Evolutionary conservation across 257 asterid species (phyloP), one percentile per base, ranked within the genome.

Genomic region (Gentiana dahurica): DNA sequence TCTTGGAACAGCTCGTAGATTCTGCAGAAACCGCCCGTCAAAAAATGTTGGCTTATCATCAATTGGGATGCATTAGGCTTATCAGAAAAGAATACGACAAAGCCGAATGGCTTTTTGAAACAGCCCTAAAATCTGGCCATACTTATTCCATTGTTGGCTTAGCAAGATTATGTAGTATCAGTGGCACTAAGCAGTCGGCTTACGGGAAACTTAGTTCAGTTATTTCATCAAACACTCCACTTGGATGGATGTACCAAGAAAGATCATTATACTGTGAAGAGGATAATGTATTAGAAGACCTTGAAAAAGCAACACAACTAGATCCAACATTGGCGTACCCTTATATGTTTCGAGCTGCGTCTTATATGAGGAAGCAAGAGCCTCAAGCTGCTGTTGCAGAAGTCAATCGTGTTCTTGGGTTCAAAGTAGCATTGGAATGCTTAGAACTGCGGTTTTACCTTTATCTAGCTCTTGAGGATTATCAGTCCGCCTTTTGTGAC

Each of bases 191-290:
- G 45, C 73, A 66, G 37, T 75, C 67, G 71, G 75, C 82, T 5
- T 73, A 69, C 34, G 92, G 84, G 59, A 88, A 80, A 73, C 77
- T 92, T 34, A 77, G 78, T 62, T 77, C 85, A 6, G 62, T 91
- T 60, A 78, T 85, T 64, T 81, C 95, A 49, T 81, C 94, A 15
- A 44, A 46, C 51, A 74, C 76, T 39, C 75, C 94, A 5, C 95
- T 82, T 36, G 99, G 99, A 53, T 92, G 99, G 99, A 92, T 92
- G 99, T 73, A 83, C 68, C 99, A 88, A 73, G 99, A 92, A 72
- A 75, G 99, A 65, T 88, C 99, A 0, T 78, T 92, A 49, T 84
- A 86, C 71, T 70, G 94, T 64, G 91, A 83, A 48, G 95, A 69
- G 15, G 85, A 83, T 36, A 59, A 58, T 59, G 70, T 59, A 65